Evolutionary conservation across 1,284 basidiomycete genomes (phyloP), one percentile per base, ranked within the genome.

Genomic region (Gymnopus androsaceus): DNA sequence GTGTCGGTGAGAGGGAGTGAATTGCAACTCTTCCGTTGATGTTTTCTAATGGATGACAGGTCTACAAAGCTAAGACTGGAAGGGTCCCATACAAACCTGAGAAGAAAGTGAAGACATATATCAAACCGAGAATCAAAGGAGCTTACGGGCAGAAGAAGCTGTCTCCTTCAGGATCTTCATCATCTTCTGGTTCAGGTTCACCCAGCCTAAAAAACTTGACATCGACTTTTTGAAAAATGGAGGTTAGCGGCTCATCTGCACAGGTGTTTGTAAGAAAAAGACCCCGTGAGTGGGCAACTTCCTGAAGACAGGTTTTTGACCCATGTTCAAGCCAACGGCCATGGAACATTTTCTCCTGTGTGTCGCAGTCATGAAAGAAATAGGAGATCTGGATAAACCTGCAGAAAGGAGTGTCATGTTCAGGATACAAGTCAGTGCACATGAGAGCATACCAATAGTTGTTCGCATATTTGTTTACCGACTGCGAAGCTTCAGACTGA

Each of bases 341-440:
- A 67, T 89, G 87, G 56, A 85, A 83, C 66, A 73, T 75, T 9
- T 37, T 51, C 27, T 61, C 60, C 21, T 60, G 54, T 54, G 62
- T 60, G 45, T 67, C 71, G 4, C 50, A 61, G 28, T 67, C 49
- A 49, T 84, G 79, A 57, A 76, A 85, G 57, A 88, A 78, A 61
- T 84, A 87, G 7, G 74, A 74, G 47, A 89, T 85, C 27, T 73
- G 74, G 51, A 79, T 81, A 63, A 89, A 89, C 86, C 86, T 88
- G 45, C 5, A 31, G 11, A 42, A 49, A 17, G 59, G 53, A 50
- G 3, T 17, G 3, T n/a, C 11, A 50, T 27, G 21, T 37, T 31
- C 42, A 41, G 25, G 12, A 30, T 38, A 17, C 34, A 27, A 50
- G 23, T 30, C 28, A 4, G 23, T n/a, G 37, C 21, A 34, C 38